A percentile compares a stretch with the other conserved stretches of the same genome.
These are phyloP conservation scores for Sisymbrium irio DNA, from an alignment of 345 rosid genomes.

Conservation along the genomic window DNA sequence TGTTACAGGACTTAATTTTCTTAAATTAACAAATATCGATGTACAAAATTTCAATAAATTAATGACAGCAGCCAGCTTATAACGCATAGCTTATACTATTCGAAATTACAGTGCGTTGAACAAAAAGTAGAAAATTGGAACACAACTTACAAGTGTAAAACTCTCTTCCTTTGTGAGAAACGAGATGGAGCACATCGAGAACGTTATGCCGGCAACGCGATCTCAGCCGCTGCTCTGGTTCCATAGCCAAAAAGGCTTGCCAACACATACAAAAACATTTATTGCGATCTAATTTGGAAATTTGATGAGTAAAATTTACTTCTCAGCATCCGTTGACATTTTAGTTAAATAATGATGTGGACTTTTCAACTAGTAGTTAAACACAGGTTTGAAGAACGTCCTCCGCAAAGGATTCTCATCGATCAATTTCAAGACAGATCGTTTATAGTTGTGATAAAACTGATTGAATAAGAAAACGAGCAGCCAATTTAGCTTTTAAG, in stretches of 20 bases:
- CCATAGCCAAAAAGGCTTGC: background rate
- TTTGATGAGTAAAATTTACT: background rate
- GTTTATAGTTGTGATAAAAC: too few species aligned
- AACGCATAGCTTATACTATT: background rate
- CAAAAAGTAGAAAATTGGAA: background rate
- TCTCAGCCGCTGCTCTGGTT: slow-evolving; percentile 23
- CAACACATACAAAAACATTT: background rate
- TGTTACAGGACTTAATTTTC: too few species aligned
- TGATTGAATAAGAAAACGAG: too few species aligned
- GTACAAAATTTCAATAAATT: background rate
- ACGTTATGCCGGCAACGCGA: slow-evolving; percentile 22
- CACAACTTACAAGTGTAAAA: slow-evolving; percentile 6
- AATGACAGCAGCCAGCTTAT: too few species aligned
- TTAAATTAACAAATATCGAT: too few species aligned
- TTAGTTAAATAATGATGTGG: background rate
- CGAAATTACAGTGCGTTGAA: too few species aligned
- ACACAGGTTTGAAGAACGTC: background rate
- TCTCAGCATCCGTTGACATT: background rate
- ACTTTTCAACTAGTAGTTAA: background rate
- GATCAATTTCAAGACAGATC: too few species aligned
- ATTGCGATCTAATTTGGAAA: background rate
- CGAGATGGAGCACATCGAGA: slow-evolving; percentile 17
- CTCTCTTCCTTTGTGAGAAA: slow-evolving; percentile 9
- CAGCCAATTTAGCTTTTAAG: too few species aligned
- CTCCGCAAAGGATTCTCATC: too few species aligned